These are phyloP conservation scores for Microascus cirrosus DNA, from an alignment of 2,329 filamentous ascomycete genomes.

Conservation along the genomic window DNA sequence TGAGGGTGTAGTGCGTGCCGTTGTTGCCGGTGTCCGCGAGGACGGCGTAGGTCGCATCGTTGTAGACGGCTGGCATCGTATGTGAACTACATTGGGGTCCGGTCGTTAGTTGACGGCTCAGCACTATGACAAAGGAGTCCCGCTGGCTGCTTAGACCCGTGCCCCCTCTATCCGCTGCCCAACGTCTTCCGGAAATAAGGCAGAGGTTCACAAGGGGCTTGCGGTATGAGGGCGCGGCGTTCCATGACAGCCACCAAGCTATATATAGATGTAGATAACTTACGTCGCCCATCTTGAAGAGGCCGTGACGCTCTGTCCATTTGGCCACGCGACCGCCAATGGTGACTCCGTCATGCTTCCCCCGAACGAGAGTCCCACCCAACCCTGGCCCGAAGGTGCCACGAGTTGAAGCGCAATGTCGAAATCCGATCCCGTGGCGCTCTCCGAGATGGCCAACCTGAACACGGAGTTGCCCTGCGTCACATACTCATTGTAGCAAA, in stretches of 20 bases:
- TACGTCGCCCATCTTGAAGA: constrained; percentile 6
- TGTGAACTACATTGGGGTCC: constrained; percentile 12
- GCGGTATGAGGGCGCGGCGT: not conserved
- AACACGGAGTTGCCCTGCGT: constrained; percentile 3
- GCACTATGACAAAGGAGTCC: too few species aligned
- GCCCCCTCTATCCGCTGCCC: not conserved
- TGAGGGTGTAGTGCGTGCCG: constrained; percentile 27
- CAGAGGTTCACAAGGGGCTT: not conserved
- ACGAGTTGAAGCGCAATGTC: constrained; percentile 12
- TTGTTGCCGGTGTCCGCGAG: constrained; percentile 22
- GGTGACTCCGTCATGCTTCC: constrained; percentile 10
- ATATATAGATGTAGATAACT: not conserved
- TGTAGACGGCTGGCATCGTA: constrained; percentile 19
- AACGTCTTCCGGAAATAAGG: not conserved
- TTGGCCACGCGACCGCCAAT: constrained; percentile 9
- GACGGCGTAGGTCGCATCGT: constrained; percentile 19
- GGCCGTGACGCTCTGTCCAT: constrained; percentile 3
- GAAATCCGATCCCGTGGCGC: constrained; percentile 4
- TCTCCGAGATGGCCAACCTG: constrained; percentile 9
- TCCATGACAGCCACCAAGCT: not conserved
- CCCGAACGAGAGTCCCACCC: constrained; percentile 12
- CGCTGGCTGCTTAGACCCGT: too few species aligned
- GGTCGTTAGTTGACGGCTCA: not conserved
- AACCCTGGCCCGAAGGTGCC: constrained; percentile 8
- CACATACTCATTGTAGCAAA: constrained; percentile 6